These are phyloP conservation scores for Mycosarcoma mackinlayi DNA, from an alignment of 1,284 basidiomycete species.

Conservation along the genomic window DNA sequence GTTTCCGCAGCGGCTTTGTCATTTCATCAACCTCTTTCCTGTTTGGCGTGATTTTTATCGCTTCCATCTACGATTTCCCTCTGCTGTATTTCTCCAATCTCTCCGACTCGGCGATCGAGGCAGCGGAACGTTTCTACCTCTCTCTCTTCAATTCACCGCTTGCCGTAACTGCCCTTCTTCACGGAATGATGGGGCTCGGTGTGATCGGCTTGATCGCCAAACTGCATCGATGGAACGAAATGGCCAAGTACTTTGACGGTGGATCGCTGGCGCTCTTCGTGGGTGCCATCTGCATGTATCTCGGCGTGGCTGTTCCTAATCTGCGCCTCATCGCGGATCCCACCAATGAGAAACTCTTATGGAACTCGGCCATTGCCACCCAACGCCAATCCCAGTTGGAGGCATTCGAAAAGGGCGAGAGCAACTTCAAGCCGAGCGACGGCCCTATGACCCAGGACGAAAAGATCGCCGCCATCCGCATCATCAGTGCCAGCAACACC, in stretches of 20 bases:
- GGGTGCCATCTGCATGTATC: conserved; percentile 64
- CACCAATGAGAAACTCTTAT: conserved; percentile 50
- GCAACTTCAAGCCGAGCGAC: conserved; percentile 27
- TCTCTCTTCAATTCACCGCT: conserved; percentile 57
- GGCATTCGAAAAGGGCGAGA: conserved; percentile 35
- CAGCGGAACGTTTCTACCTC: conserved; percentile 64
- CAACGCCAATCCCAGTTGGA: conserved; percentile 48
- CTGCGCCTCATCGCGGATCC: conserved; percentile 61
- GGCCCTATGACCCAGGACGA: conserved; percentile 56
- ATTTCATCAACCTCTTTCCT: conserved; percentile 63
- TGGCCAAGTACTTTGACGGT: conserved; percentile 67
- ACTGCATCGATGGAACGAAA: conserved; percentile 65
- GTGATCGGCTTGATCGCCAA: conserved; percentile 63
- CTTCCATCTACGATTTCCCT: conserved; percentile 63
- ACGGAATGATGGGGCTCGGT: conserved; percentile 64
- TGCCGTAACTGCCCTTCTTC: conserved; percentile 60
- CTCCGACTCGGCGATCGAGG: conserved; percentile 28
- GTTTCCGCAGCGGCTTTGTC: conserved; percentile 66
- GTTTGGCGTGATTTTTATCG: conserved; percentile 64
- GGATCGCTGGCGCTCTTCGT: conserved; percentile 61
- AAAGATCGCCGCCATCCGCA: conserved; percentile 50
- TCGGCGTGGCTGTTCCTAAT: conserved; percentile 60
- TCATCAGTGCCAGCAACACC: conserved; percentile 63
- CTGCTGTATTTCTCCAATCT: conserved; percentile 55
- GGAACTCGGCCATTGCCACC: conserved; percentile 50